Base-by-base conservation (phyloP, 2,329 filamentous ascomycete genomes). In the Pseudogymnoascus sp. region DNA sequence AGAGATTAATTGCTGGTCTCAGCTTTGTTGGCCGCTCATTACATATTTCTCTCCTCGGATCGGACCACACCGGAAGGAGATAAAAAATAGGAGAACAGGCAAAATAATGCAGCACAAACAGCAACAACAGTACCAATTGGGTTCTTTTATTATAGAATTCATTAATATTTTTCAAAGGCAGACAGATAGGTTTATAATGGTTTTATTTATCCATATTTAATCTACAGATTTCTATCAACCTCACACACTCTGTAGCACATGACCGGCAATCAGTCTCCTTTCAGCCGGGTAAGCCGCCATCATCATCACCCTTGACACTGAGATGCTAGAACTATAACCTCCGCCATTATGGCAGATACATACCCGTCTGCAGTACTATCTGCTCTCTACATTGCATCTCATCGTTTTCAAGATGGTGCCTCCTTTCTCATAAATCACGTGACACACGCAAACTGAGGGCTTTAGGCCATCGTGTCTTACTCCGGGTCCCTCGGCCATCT, bases 1-100 rank as follows among this genome's bases (percentile, higher is more conserved):
- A 33, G 28, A 35, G 11, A 33, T 56, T 56, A 33, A 56, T 56
- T 33, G 18, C 50, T 21, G n/a, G 50, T 56, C 50, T 56, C 50
- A 33, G 28, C 16, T 5, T 5, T 18, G 50, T 33, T 33, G 50
- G 50, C 28, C 28, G 50, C 50, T 56, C 50, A 56, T 56, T 56
- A 56, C 50, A 56, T 33, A 56, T 56, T 56, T 56, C 50, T 56
- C 28, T 33, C 28, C 28, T 56, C 50, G 50, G 50, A 56, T 56
- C 50, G 50, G 50, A 56, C 50, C 50, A 56, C 50, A 56, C 50
- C 50, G 50, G 50, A 56, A 56, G 50, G 50, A 33, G 50, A 56
- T 56, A 35, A 56, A 56, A 56, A 56, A 56, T 56, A 56, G 50
- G 50, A 56, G 50, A 56, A 18, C 25, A 10, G 10, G 14, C 16